These are phyloP conservation scores for Comarum palustre DNA, from an alignment of 306 rosid genomes.

Conservation along the genomic window DNA sequence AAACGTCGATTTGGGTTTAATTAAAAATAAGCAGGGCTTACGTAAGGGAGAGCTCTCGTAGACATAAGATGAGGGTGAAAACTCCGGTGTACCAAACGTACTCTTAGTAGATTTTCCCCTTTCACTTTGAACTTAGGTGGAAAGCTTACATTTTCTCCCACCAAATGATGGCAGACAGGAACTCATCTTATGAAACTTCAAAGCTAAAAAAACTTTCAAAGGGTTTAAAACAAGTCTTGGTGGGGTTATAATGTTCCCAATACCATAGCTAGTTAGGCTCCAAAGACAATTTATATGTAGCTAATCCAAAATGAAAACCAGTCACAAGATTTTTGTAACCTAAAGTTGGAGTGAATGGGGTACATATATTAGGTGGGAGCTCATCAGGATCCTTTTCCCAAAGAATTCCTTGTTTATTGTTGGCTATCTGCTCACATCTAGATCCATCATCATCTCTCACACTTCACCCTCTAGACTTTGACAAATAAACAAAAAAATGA, in stretches of 20 bases:
- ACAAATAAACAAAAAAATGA: background rate
- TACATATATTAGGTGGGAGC: slow-evolving; percentile 25
- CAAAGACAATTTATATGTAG: slow-evolving; percentile 18
- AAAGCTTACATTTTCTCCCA: slow-evolving; percentile 50
- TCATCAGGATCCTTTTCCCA: slow-evolving; percentile 32
- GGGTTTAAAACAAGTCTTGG: slow-evolving; percentile 30
- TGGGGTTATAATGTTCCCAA: slow-evolving; percentile 68
- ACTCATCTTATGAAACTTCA: slow-evolving; percentile 73
- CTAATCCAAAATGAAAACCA: slow-evolving; percentile 32
- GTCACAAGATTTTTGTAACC: slow-evolving; percentile 44
- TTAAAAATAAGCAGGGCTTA: too few relatives aligned
- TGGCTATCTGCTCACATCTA: slow-evolving; percentile 3
- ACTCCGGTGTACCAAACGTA: too few relatives aligned
- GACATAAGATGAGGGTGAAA: too few relatives aligned
- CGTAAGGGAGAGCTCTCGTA: too few relatives aligned
- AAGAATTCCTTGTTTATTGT: slow-evolving; percentile 26
- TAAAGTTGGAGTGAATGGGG: slow-evolving; percentile 52
- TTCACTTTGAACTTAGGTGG: slow-evolving; percentile 49
- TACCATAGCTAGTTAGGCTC: slow-evolving; percentile 19
- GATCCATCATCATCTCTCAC: background rate
- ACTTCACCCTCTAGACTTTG: background rate
- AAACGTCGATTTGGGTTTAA: too few relatives aligned
- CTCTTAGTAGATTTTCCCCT: background rate
- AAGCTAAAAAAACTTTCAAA: slow-evolving; percentile 15
- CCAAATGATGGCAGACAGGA: slow-evolving; percentile 76